These are phyloP conservation scores for Xylaria sp. DNA, from an alignment of 2,329 filamentous ascomycete species.

Conservation along the genomic window DNA sequence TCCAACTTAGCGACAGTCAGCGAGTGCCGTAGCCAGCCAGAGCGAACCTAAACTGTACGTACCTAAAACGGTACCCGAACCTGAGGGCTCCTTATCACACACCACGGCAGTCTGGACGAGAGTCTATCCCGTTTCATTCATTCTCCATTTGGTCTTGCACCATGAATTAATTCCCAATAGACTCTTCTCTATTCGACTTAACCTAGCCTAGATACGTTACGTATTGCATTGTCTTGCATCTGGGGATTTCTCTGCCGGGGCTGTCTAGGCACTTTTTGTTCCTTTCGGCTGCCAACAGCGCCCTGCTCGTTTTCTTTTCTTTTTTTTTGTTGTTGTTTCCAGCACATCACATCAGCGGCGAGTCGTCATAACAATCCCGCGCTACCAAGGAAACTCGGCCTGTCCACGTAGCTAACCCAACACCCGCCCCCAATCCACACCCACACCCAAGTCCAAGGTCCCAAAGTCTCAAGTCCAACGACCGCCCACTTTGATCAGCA, in stretches of 20 bases:
- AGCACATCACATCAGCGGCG: constrained; percentile 16
- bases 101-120: constrained; percentile 11
- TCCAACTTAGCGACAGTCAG: not conserved
- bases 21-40: constrained; percentile 5
- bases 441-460: not conserved
- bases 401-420: constrained; percentile 42
- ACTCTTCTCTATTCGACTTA: constrained; percentile 28
- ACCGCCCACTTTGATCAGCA: constrained; percentile 22
- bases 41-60: constrained; percentile 14
- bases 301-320: constrained; percentile 36
- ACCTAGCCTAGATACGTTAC: constrained; percentile 24
- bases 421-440: not conserved
- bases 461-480: not conserved
- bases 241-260: constrained; percentile 30
- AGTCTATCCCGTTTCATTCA: constrained; percentile 18
- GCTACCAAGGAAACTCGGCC: constrained; percentile 30
- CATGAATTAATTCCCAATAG: constrained; percentile 43
- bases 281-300: constrained; percentile 34
- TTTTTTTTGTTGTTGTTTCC: constrained; percentile 27
- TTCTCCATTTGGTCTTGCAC: constrained; percentile 32
- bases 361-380: constrained; percentile 33
- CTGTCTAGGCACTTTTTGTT: constrained; percentile 29
- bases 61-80: not conserved
- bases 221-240: constrained; percentile 20
- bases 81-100: constrained; percentile 3